Percentiles rank a stretch among this genome's conserved stretches.
These are phyloP conservation scores for Shiraia sp. DNA, from an alignment of 2,329 filamentous ascomycete species.

Conservation along the genomic window DNA sequence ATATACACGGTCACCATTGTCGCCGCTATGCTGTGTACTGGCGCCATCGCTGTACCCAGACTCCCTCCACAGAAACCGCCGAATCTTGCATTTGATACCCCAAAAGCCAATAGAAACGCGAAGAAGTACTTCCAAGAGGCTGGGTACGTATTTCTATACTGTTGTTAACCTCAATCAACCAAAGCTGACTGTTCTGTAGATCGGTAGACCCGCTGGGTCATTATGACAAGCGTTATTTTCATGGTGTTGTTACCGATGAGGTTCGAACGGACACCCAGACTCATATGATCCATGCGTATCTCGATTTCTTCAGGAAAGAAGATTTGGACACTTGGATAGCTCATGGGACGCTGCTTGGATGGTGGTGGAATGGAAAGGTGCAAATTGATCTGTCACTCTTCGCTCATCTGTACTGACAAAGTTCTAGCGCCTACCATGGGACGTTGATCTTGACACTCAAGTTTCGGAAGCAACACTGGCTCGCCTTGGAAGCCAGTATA, in stretches of 20 bases:
- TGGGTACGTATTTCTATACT: constrained; percentile 44
- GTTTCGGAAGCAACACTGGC: constrained; percentile 69
- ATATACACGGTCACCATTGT: constrained; percentile 25
- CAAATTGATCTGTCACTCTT: neutral
- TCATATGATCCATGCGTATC: constrained; percentile 74
- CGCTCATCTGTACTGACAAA: constrained; percentile 29
- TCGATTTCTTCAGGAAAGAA: constrained; percentile 65
- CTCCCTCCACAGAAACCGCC: neutral
- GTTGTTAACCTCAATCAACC: no score
- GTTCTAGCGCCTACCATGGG: constrained; percentile 80
- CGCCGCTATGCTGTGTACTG: constrained; percentile 22
- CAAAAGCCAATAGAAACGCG: constrained; percentile 7
- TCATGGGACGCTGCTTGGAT: constrained; percentile 80
- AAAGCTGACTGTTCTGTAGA: no score
- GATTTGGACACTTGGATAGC: constrained; percentile 83
- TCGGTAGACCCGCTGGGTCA: constrained; percentile 67
- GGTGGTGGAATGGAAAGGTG: constrained; percentile 81
- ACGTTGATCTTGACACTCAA: constrained; percentile 83
- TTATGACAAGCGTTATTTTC: constrained; percentile 75
- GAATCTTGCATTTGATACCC: constrained; percentile 5
- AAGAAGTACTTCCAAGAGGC: constrained; percentile 47
- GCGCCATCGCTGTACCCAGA: constrained; percentile 17
- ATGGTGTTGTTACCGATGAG: constrained; percentile 64
- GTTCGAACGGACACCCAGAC: constrained; percentile 68
- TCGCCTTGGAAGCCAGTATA: constrained; percentile 67